Conservation (phyloP, 2,329 filamentous ascomycete species). For the Dactylellina drechsleri region DNA sequence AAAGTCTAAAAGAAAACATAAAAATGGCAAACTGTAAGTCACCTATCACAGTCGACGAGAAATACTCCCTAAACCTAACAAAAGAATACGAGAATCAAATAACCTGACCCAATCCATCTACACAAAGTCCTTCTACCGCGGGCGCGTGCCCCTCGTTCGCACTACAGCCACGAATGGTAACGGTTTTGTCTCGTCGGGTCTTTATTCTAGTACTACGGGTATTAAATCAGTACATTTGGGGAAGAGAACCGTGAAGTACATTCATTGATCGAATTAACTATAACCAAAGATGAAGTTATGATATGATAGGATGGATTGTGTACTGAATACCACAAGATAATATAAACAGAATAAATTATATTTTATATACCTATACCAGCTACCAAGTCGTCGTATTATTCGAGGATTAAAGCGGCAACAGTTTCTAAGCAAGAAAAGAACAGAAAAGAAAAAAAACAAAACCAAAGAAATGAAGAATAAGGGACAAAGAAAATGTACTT, state of each 20-base stretch:
- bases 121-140: slow-evolving; percentile 13
- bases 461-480: not conserved
- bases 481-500: slow-evolving; percentile 8
- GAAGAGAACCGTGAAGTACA: slow-evolving; percentile 14
- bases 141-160: not conserved
- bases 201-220: not conserved
- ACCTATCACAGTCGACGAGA: too few relatives aligned
- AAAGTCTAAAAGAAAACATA: too few relatives aligned
- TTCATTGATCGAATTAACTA: not conserved
- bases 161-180: slow-evolving; percentile 6
- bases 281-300: too few relatives aligned
- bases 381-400: too few relatives aligned
- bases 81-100: too few relatives aligned
- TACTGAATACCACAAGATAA: too few relatives aligned
- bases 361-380: not conserved
- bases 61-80: too few relatives aligned
- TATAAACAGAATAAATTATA: too few relatives aligned
- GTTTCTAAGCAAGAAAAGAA: not conserved
- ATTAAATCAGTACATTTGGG: slow-evolving; percentile 41
- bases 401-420: not conserved
- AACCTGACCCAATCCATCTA: too few relatives aligned
- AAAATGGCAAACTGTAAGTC: too few relatives aligned
- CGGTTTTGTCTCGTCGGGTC: not conserved
- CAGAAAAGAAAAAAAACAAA: slow-evolving; percentile 2
- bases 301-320: too few relatives aligned